phyloP scores from a whole-genome alignment of 176 grass and related monocot species.

The Chloris gayana region DNA sequence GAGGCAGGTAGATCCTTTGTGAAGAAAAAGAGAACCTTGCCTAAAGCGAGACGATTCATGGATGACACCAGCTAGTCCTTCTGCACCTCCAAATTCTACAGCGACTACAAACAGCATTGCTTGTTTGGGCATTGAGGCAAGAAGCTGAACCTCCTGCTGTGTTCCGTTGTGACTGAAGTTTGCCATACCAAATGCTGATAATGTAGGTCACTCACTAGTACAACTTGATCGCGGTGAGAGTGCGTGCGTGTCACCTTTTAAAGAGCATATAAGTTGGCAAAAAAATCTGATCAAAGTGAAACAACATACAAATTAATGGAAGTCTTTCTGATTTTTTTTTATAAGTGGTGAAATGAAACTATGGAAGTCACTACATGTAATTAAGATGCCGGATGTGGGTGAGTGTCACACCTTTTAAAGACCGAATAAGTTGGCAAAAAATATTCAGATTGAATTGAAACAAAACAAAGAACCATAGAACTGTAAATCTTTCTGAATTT shows the following conservation, averaged over 20 bases:
- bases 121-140: neutral
- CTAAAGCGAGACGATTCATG: conserved; percentile 20
- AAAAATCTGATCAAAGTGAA: too few species aligned
- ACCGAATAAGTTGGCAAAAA: too few species aligned
- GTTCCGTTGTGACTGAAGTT: neutral
- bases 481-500: neutral
- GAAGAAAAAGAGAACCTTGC: neutral
- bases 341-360: too few species aligned
- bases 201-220: neutral
- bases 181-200: neutral
- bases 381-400: too few species aligned
- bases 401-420: too few species aligned
- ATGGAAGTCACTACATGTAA: too few species aligned
- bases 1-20: conserved; percentile 26
- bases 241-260: neutral
- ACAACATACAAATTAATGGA: too few species aligned
- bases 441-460: too few species aligned
- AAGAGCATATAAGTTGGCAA: neutral
- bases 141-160: neutral
- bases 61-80: neutral
- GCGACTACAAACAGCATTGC: neutral
- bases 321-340: too few species aligned
- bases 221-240: neutral
- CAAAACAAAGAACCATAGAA: neutral
- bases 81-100: neutral